Base-by-base conservation (phyloP, 1,284 basidiomycete genomes). In the Caloboletus firmus region DNA sequence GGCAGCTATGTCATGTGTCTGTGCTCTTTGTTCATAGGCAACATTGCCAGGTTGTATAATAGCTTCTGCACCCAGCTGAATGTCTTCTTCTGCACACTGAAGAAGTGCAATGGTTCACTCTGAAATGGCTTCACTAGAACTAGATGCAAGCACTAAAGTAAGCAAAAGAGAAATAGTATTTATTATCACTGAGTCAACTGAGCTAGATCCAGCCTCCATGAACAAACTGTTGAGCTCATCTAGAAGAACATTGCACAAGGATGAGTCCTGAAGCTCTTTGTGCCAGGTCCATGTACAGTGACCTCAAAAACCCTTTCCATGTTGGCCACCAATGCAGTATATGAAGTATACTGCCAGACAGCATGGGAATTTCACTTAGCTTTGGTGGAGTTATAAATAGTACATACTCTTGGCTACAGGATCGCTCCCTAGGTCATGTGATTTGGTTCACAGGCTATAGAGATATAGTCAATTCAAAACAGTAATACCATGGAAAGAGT, bases 1-100 rank as follows among this genome's bases (percentile, higher is more conserved):
- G 5, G 66, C 62, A 2, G 73, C 74, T 48, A 72, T 66, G 40
- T 70, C 63, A 39, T 60, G 68, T 35, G 30, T 32, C 60, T 66
- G 20, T 69, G 45, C 11, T 67, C 61, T 12, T 52, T 17, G 9
- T 69, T 65, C 9, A 58, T 61, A 5, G 48, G 30, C 4, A 52
- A 49, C 5, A 51, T 45, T 17, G 62, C 56, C 3, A 72, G 42
- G 36, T 67, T 68, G 12, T 48, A 22, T 5, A 54, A 46, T 1
- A 76, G 55, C 20, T 74, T 54, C 5, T 57, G 18, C 11, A 74
- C 65, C 79, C 78, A 80, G 2, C 36, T 17, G 43, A 69, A 71
- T 0, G 72, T 62, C 6, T 71, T 61, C 5, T 35, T 18, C n/a
- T 78, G 68, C 13, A 69, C 65, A 1, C 46, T 42, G 59, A 24